Conservation (phyloP, 495 filamentous ascomycete genomes). For the Bryoglossum gracile region DNA sequence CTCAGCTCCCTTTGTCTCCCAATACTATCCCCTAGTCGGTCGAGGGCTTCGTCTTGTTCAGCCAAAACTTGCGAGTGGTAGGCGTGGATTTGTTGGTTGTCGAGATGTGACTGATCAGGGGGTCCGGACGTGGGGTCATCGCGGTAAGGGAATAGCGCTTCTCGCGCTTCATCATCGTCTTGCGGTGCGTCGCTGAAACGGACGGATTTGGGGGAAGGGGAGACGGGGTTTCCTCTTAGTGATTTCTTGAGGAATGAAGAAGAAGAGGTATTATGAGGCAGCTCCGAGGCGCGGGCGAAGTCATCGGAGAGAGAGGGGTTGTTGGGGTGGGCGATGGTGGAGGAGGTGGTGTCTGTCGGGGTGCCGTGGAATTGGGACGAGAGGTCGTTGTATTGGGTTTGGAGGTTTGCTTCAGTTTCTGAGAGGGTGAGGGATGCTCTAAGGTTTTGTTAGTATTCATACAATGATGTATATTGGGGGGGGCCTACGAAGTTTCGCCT, state of each 20-base stretch:
- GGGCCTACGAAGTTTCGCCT: slow-evolving; percentile 49
- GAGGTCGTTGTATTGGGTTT: slow-evolving; percentile 52
- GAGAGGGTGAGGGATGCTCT: slow-evolving; percentile 40
- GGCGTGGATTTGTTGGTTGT: slow-evolving; percentile 80
- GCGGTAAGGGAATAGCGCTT: slow-evolving; percentile 61
- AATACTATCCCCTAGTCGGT: slow-evolving; percentile 75
- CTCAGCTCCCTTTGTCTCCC: slow-evolving; percentile 87
- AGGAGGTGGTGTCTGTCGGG: slow-evolving; percentile 37
- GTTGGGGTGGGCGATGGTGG: slow-evolving; percentile 53
- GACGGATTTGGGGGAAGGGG: slow-evolving; percentile 59
- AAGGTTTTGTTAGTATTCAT: slow-evolving; percentile 10
- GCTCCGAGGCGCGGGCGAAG: slow-evolving; percentile 55
- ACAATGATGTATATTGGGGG: no score
- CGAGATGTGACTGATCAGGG: slow-evolving; percentile 55
- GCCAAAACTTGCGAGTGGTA: slow-evolving; percentile 73
- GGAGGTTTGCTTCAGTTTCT: slow-evolving; percentile 44
- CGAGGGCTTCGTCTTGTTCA: slow-evolving; percentile 91
- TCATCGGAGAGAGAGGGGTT: slow-evolving; percentile 57
- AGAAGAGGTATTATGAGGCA: slow-evolving; percentile 28
- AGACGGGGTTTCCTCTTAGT: slow-evolving; percentile 12
- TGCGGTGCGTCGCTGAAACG: slow-evolving; percentile 72
- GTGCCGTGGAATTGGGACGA: slow-evolving; percentile 54
- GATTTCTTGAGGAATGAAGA: slow-evolving; percentile 38
- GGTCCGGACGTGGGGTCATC: slow-evolving; percentile 37
- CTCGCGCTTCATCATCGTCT: slow-evolving; percentile 45